These are phyloP conservation scores for Mycena maculata DNA, from an alignment of 768 basidiomycete genomes.

Conservation along the genomic window DNA sequence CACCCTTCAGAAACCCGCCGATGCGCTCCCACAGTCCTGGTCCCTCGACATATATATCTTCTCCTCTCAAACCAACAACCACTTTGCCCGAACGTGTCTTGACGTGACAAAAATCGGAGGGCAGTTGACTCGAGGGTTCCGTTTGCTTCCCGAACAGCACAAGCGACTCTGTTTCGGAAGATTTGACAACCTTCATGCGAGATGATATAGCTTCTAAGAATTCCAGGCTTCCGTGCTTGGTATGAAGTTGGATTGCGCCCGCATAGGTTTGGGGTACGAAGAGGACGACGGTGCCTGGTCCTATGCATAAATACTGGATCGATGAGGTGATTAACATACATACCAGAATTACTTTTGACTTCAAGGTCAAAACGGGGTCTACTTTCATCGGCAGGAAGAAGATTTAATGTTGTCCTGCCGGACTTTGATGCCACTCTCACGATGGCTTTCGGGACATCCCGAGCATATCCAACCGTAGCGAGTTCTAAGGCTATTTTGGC, in stretches of 20 bases:
- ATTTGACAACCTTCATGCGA: constrained; percentile 42
- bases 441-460: constrained; percentile 45
- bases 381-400: constrained; percentile 49
- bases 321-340: constrained; percentile 6
- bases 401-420: constrained; percentile 53
- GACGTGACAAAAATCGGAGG: constrained; percentile 54
- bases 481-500: constrained; percentile 53
- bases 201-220: constrained; percentile 45
- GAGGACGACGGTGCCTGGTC: constrained; percentile 50
- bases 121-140: constrained; percentile 29
- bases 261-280: constrained; percentile 46
- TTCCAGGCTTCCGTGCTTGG: constrained; percentile 38
- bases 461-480: constrained; percentile 51
- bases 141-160: constrained; percentile 49
- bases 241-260: constrained; percentile 45
- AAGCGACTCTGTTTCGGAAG: constrained; percentile 49
- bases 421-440: constrained; percentile 51
- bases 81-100: constrained; percentile 51
- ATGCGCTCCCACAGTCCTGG: constrained; percentile 56
- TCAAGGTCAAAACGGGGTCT: constrained; percentile 54
- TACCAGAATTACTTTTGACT: constrained; percentile 45
- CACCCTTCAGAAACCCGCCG: constrained; percentile 38
- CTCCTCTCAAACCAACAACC: constrained; percentile 56
- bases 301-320: constrained; percentile 8
- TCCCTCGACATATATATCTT: constrained; percentile 48